Conservation (phyloP, 1,284 basidiomycete species). For the Cutaneotrichosporon mucoides region DNA sequence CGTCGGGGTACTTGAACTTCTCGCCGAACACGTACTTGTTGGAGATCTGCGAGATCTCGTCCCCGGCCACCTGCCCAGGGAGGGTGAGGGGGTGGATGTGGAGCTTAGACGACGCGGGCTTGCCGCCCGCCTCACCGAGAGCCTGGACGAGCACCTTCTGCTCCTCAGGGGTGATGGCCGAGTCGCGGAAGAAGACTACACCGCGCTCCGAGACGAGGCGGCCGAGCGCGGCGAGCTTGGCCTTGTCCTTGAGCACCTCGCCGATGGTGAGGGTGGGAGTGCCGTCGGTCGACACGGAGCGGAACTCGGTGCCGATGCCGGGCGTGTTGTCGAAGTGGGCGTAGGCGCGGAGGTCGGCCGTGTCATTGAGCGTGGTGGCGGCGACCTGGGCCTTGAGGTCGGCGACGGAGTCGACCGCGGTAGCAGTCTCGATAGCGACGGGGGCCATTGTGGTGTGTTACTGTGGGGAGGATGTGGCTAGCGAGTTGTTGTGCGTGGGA, state of each 20-base stretch:
- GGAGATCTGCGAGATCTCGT: conserved; percentile 55
- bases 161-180: conserved; percentile 52
- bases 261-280: conserved; percentile 27
- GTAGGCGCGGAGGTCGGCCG: conserved; percentile 18
- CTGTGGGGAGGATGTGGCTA: neutral
- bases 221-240: conserved; percentile 32
- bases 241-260: conserved; percentile 28
- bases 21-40: conserved; percentile 46
- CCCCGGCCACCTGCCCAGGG: conserved; percentile 50
- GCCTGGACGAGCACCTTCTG: conserved; percentile 52
- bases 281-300: conserved; percentile 10
- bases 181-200: conserved; percentile 64
- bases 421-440: conserved; percentile 9
- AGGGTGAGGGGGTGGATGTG: conserved; percentile 62
- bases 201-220: conserved; percentile 58
- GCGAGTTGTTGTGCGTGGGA: no score
- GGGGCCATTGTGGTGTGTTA: conserved; percentile 10
- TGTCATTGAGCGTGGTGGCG: conserved; percentile 2
- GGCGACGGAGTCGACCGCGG: conserved; percentile 10
- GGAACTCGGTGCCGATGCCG: conserved; percentile 47
- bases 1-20: conserved; percentile 14
- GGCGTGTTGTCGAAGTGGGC: conserved; percentile 38
- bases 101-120: conserved; percentile 56
- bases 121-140: conserved; percentile 57
- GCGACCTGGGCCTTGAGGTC: conserved; percentile 15